Percentiles rank a stretch among this genome's conserved stretches.
Evolutionary conservation across 2,329 filamentous ascomycete species (phyloP).

Genomic region (Fusarium mexicanum): DNA sequence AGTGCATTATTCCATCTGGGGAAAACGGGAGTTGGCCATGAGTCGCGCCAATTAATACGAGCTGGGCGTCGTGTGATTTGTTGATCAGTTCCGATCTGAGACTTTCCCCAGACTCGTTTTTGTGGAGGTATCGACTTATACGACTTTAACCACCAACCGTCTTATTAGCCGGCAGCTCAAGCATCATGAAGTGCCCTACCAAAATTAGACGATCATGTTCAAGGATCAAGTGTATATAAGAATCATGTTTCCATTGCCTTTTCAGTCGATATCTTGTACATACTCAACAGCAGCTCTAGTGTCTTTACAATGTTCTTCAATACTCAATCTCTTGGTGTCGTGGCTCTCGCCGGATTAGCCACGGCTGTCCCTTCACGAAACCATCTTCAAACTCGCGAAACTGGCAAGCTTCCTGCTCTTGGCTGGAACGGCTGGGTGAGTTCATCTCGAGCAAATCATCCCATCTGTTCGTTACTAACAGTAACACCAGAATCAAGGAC

Average conservation of each 20-base stretch:
- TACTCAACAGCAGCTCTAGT: background rate
- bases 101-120: conserved; percentile 12
- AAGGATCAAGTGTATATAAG: background rate
- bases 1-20: conserved; percentile 4
- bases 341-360: conserved; percentile 10
- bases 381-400: conserved; percentile 5
- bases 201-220: background rate
- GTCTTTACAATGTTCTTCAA: conserved; percentile 2
- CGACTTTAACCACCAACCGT: conserved; percentile 12
- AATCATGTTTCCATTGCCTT: background rate
- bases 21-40: background rate
- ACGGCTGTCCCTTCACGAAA: conserved; percentile 4
- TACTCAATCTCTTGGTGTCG: conserved; percentile 13
- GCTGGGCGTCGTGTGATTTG: background rate
- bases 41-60: conserved; percentile 14
- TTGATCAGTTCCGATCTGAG: conserved; percentile 12
- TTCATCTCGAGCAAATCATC: too few species aligned
- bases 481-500: conserved; percentile 5
- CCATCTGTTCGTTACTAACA: background rate
- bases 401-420: conserved; percentile 19
- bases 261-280: background rate
- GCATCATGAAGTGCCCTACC: background rate
- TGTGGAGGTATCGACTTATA: conserved; percentile 14
- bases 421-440: conserved; percentile 23
- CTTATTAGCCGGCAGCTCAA: conserved; percentile 16